Percentiles rank a stretch among this genome's conserved stretches.
Evolutionary conservation across 257 asterid species (phyloP).

Genomic region (Solanum ossicruentum): DNA sequence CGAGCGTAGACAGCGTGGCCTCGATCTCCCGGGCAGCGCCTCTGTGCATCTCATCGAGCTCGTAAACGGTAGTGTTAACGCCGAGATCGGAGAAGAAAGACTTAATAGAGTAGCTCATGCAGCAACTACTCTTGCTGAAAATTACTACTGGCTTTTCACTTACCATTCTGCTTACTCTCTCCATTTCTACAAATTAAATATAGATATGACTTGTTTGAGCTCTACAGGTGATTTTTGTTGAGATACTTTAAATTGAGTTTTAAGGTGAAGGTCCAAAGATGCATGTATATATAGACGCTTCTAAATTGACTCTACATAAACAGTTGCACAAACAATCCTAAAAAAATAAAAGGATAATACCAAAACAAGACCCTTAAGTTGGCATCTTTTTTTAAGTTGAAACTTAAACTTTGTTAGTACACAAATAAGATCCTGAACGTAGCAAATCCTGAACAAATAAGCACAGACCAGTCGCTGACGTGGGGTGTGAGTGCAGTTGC

Average conservation of each 20-base stretch:
- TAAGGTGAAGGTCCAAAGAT: slow-evolving; percentile 24
- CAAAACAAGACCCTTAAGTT: too few relatives aligned
- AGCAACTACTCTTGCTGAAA: slow-evolving; percentile 57
- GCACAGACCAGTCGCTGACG: too few relatives aligned
- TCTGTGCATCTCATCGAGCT: slow-evolving; percentile 53
- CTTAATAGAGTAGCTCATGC: slow-evolving; percentile 61
- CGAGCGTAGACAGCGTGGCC: slow-evolving; percentile 34
- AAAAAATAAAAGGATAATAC: neutral
- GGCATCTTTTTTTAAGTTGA: too few relatives aligned
- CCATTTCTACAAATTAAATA: slow-evolving; percentile 22
- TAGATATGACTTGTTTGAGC: neutral
- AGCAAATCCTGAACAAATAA: too few relatives aligned
- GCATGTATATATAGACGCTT: slow-evolving; percentile 17
- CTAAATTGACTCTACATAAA: neutral
- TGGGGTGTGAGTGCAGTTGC: too few relatives aligned
- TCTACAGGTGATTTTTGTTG: neutral
- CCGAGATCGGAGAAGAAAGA: slow-evolving; percentile 62
- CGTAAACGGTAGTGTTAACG: slow-evolving; percentile 40
- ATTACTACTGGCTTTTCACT: slow-evolving; percentile 59
- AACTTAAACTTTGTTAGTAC: too few relatives aligned
- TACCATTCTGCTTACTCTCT: slow-evolving; percentile 45
- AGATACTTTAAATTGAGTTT: neutral
- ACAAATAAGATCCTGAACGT: too few relatives aligned
- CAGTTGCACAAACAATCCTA: neutral
- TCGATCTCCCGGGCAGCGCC: slow-evolving; percentile 49